Percentiles rank a stretch among this genome's conserved stretches.
Conservation (phyloP, 805 yeast genomes). For the Blastobotrys americana region DNA sequence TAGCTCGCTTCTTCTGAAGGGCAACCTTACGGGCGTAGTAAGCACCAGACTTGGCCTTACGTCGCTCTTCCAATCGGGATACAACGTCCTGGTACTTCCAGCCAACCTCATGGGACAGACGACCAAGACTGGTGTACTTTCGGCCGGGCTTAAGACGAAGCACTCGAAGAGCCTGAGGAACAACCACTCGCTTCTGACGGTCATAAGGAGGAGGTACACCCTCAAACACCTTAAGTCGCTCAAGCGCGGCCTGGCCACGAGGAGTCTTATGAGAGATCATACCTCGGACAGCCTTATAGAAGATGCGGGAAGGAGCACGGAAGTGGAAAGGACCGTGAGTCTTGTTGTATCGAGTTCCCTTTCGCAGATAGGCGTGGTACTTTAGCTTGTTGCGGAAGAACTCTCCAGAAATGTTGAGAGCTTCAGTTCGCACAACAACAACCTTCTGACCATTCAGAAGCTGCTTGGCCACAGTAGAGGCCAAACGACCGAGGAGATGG, state of each 20-base stretch:
- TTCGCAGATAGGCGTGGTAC: conserved; percentile 99
- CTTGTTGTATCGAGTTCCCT: conserved; percentile 98
- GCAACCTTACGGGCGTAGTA: conserved; percentile 98
- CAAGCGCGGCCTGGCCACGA: conserved; percentile 99
- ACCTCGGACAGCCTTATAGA: conserved; percentile 99
- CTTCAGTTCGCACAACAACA: conserved; percentile 94
- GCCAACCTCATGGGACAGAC: conserved; percentile 93
- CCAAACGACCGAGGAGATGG: conserved; percentile 99
- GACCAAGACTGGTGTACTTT: conserved; percentile 98
- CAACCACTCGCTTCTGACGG: conserved; percentile 99
- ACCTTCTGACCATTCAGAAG: conserved; percentile 96
- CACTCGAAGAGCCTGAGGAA: conserved; percentile 99
- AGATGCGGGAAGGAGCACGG: conserved; percentile 99
- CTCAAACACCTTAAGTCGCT: conserved; percentile 98
- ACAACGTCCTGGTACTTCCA: conserved; percentile 99
- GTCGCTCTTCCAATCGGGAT: conserved; percentile 96
- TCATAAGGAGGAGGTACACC: conserved; percentile 99
- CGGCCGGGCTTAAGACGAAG: conserved; percentile 99
- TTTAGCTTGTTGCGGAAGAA: conserved; percentile 99
- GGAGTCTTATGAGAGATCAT: conserved; percentile 99
- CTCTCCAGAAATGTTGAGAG: conserved; percentile 98
- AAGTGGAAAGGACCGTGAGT: conserved; percentile 99
- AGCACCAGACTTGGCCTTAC: conserved; percentile 98
- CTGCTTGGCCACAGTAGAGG: conserved; percentile 98
- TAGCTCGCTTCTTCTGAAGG: conserved; percentile 81